These are phyloP conservation scores for Pseudocercospora macadamiae DNA, from an alignment of 2,329 filamentous ascomycete species.

Conservation along the genomic window DNA sequence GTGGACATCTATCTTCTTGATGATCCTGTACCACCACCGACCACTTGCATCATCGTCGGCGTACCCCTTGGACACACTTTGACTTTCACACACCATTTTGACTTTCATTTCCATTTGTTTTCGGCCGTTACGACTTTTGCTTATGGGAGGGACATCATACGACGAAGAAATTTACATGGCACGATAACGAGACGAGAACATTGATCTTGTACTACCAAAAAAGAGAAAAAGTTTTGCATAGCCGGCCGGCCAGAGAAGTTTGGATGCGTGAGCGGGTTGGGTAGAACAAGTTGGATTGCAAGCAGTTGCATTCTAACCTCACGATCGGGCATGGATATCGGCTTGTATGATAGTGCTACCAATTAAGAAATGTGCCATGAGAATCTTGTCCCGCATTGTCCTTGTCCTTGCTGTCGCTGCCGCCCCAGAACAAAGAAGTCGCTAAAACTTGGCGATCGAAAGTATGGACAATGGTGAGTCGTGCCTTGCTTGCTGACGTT, in stretches of 20 bases:
- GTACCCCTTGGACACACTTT: slow-evolving; percentile 11
- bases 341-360: slow-evolving; percentile 20
- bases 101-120: slow-evolving; percentile 20
- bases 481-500: not conserved
- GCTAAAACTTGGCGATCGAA: not conserved
- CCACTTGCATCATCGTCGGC: slow-evolving; percentile 20
- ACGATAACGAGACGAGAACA: slow-evolving; percentile 21
- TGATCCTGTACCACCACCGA: slow-evolving; percentile 24
- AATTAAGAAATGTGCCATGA: slow-evolving; percentile 14
- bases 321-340: slow-evolving; percentile 3
- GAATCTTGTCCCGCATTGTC: not conserved
- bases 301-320: slow-evolving; percentile 9
- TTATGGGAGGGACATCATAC: slow-evolving; percentile 17
- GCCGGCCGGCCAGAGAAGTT: slow-evolving; percentile 2
- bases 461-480: not conserved
- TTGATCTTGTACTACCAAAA: slow-evolving; percentile 19
- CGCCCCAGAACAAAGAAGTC: not conserved
- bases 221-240: slow-evolving; percentile 20
- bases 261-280: slow-evolving; percentile 8
- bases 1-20: slow-evolving; percentile 16
- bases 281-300: slow-evolving; percentile 10
- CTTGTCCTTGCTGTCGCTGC: not conserved
- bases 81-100: not conserved
- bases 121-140: slow-evolving; percentile 11
- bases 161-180: slow-evolving; percentile 15